Evolutionary conservation across 352 stramenopile species (phyloP), one percentile per base, ranked within the genome.

Genomic region (Lagenidium giganteum): DNA sequence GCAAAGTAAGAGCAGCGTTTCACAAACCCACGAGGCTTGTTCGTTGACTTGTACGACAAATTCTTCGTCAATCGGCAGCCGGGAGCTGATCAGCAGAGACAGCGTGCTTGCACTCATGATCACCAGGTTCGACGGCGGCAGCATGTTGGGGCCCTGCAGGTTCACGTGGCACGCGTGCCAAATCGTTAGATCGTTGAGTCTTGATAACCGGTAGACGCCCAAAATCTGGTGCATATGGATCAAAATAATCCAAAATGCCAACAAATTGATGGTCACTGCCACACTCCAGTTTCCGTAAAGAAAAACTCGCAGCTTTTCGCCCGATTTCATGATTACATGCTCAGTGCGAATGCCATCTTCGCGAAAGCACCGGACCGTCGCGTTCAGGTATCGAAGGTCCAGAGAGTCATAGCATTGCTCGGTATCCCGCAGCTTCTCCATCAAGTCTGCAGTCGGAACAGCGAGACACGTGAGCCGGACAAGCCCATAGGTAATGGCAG

Each of bases 341-440:
- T 38, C 32, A n/a, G 32, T 38, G 7, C 12, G 17, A 16, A 11
- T 38, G 7, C 32, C 32, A 16, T 38, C 32, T 16, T 38, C 32
- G 32, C 12, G 18, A 7, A 38, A 21, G 32, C 32, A 38, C 12
- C 32, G 32, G 7, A 16, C n/a, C 32, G 32, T 38, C 7, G 18
- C n/a, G 32, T 38, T 38, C 7, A 38, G 32, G n/a, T 16, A 38
- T 20, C 32, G 32, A 38, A 38, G 32, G 11, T 38, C 32, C 7
- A 38, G 17, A 11, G 18, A 11, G 32, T 38, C 32, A 16, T 38
- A 38, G 32, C 32, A 38, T 11, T 38, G 32, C 17, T 38, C 32
- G 18, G 11, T 16, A 11, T 38, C 7, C 7, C 12, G 32, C 32
- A 38, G 17, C 17, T 38, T 38, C n/a, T n/a, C n/a, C n/a, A n/a